Base-by-base conservation (phyloP, 345 rosid genomes). In the Linum usitatissimum region DNA sequence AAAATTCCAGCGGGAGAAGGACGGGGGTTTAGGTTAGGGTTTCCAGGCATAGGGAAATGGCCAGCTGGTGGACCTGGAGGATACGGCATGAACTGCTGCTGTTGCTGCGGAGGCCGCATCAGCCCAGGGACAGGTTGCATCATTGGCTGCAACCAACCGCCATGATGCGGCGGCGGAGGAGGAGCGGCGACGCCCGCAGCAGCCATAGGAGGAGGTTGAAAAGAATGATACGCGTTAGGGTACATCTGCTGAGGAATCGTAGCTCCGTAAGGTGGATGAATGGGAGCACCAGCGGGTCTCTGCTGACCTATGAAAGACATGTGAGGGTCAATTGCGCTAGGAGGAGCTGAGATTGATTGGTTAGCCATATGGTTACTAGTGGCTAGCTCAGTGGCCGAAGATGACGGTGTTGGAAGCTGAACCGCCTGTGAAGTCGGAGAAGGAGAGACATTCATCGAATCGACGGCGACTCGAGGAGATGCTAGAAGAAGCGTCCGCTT, bases 1-100 rank as follows among this genome's bases (percentile, higher is more conserved):
- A 70, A 45, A 51, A 74, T 34, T 34, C 38, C 73, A 60, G 84
- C 88, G 61, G 78, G 87, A 73, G 86, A 69, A 59, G 78, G 71
- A 53, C 57, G 72, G 62, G 83, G 74, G 63, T 75, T 39, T 49
- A 77, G 71, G 55, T 53, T 70, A 65, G 83, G 74, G 63, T 75
- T 39, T 49, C 73, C 80, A 67, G 70, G 75, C 68, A 77, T 73
- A 59, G 81, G 82, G 62, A 81, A 89, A 34, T 81, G 65, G 56
- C 86, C 82, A 66, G 84, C 68, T 70, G 84, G 84, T 15, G 51
- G 28, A 23, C 28, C 28, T 23, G 28, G 51, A 45, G 51, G 2
- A 76, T 84, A 84, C 19, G 88, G 79, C 65, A 79, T 51, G 77
- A 80, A 79, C 1, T 78, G 82, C 19, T 83, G 80, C 80, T 45